Evolutionary conservation across 108 stramenopile genomes (phyloP).

Genomic region (Discostella pseudostelligera): DNA sequence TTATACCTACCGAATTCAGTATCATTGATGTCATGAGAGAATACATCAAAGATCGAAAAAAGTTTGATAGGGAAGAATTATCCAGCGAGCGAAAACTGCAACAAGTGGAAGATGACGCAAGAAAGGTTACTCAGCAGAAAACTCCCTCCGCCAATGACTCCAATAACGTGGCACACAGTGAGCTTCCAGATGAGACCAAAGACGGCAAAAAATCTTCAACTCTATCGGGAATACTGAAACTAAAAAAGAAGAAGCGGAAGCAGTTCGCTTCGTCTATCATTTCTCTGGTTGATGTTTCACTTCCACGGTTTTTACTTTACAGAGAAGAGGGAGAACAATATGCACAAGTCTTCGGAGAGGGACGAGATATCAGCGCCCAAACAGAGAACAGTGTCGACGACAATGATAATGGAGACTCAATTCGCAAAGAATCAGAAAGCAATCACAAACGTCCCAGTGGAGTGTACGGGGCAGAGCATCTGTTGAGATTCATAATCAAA

Average conservation of each 20-base stretch:
- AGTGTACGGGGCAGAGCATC: conserved; percentile 42
- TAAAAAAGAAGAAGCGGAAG: conserved; percentile 39
- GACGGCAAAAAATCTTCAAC: neutral
- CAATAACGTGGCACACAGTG: no score
- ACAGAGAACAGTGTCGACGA: no score
- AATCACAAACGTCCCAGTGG: conserved; percentile 24
- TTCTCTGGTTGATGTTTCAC: conserved; percentile 36
- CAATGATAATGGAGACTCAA: conserved; percentile 7
- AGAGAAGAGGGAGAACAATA: conserved; percentile 42
- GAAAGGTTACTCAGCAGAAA: no score
- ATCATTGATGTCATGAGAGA: conserved; percentile 20
- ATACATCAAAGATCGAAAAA: conserved; percentile 24
- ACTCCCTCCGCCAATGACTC: no score
- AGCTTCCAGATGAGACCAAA: conserved; percentile 4
- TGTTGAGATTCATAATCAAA: conserved; percentile 42
- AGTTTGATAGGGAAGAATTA: conserved; percentile 29
- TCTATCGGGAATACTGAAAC: conserved; percentile 13
- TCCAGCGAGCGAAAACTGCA: conserved; percentile 12
- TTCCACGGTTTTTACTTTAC: conserved; percentile 48
- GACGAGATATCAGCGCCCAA: no score
- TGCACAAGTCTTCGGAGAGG: conserved; percentile 4
- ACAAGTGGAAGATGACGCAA: neutral
- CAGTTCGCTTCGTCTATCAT: conserved; percentile 34
- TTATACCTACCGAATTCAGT: conserved; percentile 18
- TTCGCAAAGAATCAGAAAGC: conserved; percentile 2